Evolutionary conservation across 2,329 filamentous ascomycete genomes (phyloP), one percentile per base, ranked within the genome.

Genomic region (Teratosphaeria gauchensis): DNA sequence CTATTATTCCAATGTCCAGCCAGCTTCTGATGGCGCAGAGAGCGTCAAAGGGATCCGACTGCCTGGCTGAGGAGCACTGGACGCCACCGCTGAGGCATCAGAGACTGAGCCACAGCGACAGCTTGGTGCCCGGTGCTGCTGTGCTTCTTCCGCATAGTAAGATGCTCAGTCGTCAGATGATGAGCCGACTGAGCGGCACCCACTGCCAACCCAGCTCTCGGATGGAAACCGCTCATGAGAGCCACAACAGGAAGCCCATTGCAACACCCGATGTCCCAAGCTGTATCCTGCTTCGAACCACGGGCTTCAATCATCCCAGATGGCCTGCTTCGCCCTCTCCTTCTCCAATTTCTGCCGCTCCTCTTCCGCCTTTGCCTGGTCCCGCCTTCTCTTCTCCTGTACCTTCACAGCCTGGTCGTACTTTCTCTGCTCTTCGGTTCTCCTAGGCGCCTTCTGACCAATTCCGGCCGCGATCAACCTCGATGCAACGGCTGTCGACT

Each of bases 401-500:
- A 95, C 89, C 67, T 87, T 84, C 61, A 94, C 78, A 0, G 89
- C 87, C 64, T 81, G 84, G 68, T 97, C 92, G 72, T 94, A 97
- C 57, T 90, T 89, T 66, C 81, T 82, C 79, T 96, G 89, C 75
- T 96, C 92, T 62, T 95, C 90, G 1, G 90, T 96, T 72, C 86
- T 83, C 76, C 84, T 87, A 33, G 90, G 90, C 35, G 86, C 84
- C 68, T 86, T 84, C 57, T 96, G 83, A 0, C 94, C 94, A 64
- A 97, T 76, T 0, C 89, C 91, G 3, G 88, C 89, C 0, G 90
- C 91, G 71, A 99, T 97, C 83, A 99, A 81, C 60, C 94, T 81
- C 62, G 88, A 84, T 4, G 94, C 94, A 46, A 95, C 90, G 0
- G 91, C 90, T 61, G 95, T 95, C 62, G 92, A 95, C 79, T 96